Percentiles rank a stretch among this genome's conserved stretches.
These are phyloP conservation scores for Aspergillus persii DNA, from an alignment of 2,329 filamentous ascomycete genomes.

Conservation along the genomic window DNA sequence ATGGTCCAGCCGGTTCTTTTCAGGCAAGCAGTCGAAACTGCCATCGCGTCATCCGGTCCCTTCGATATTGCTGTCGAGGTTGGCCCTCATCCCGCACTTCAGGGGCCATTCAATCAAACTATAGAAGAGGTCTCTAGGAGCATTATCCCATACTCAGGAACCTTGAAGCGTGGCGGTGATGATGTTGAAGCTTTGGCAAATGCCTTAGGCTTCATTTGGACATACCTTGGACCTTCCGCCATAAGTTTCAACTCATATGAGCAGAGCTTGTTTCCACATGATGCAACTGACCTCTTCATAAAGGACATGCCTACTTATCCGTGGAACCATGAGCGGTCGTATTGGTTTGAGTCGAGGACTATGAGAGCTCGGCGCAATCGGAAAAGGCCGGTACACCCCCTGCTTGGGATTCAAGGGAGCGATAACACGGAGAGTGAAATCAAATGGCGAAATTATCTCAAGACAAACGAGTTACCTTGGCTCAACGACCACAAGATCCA, in stretches of 20 bases:
- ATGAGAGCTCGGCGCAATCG: background rate
- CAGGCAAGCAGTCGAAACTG: background rate
- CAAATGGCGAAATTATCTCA: background rate
- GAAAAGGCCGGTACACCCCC: background rate
- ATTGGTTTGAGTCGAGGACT: background rate
- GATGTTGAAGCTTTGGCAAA: background rate
- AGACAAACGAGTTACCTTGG: background rate
- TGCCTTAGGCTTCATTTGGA: background rate
- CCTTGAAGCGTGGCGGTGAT: background rate
- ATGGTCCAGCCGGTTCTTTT: slow-evolving; percentile 2
- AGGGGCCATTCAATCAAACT: background rate
- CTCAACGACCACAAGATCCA: background rate
- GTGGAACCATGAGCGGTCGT: background rate
- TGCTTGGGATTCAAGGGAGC: background rate
- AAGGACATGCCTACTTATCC: background rate
- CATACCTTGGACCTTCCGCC: background rate
- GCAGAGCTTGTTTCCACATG: background rate
- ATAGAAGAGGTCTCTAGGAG: background rate
- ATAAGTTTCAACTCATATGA: background rate
- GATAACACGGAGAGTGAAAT: background rate
- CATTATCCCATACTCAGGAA: background rate
- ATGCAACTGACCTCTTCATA: background rate
- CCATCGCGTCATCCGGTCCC: background rate
- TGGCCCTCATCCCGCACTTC: background rate
- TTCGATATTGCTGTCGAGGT: background rate